These are phyloP conservation scores for Quercus glauca DNA, from an alignment of 306 rosid species.

Conservation along the genomic window DNA sequence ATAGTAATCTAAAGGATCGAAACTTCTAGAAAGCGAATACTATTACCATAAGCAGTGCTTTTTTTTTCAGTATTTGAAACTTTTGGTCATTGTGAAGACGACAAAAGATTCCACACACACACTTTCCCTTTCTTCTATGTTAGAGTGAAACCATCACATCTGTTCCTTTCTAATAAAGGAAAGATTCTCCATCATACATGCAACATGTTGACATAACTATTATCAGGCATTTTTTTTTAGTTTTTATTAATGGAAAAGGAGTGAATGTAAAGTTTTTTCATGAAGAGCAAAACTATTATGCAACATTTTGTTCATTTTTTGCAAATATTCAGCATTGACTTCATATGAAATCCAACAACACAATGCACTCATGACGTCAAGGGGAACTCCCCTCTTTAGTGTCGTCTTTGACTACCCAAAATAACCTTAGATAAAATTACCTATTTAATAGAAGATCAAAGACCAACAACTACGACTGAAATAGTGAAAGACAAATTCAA, in stretches of 20 bases:
- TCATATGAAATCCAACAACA: neutral
- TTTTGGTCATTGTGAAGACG: neutral
- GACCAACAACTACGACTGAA: too few species aligned
- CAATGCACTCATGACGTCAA: neutral
- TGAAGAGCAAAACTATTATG: neutral
- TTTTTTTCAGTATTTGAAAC: neutral
- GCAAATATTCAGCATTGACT: neutral
- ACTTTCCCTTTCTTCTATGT: neutral
- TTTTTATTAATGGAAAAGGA: too few species aligned
- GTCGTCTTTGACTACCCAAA: too few species aligned
- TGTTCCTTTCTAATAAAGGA: neutral
- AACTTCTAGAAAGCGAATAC: neutral
- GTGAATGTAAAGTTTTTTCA: neutral
- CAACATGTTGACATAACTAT: neutral
- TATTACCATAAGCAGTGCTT: neutral
- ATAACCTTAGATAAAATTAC: too few species aligned
- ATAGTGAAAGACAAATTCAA: too few species aligned
- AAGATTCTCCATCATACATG: neutral
- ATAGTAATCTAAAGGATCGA: neutral
- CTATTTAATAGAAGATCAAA: too few species aligned
- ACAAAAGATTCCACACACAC: neutral
- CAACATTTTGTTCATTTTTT: neutral
- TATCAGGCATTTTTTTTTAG: too few species aligned
- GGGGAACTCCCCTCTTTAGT: too few species aligned
- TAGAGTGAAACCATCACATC: neutral